Conservation (phyloP, 2,329 filamentous ascomycete genomes). For the Tolypocladium sp. region DNA sequence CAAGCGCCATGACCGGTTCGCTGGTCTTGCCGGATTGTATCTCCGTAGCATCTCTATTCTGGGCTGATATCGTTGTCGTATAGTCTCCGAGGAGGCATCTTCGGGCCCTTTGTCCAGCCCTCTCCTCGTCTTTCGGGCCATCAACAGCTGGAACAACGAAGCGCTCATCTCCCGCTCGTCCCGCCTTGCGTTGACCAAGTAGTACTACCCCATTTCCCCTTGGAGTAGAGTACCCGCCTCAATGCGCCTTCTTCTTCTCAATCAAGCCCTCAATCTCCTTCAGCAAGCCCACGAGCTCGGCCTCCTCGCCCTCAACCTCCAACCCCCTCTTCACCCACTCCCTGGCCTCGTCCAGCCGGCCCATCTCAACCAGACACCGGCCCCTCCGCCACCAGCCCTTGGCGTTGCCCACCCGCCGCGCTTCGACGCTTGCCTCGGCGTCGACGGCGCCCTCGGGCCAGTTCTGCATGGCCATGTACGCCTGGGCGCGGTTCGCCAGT, state of each 20-base stretch:
- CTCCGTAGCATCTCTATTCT: background rate
- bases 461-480: slow-evolving; percentile 69
- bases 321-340: slow-evolving; percentile 69
- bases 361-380: slow-evolving; percentile 85
- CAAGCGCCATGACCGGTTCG: background rate
- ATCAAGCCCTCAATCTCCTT: slow-evolving; percentile 49
- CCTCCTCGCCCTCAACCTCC: slow-evolving; percentile 71
- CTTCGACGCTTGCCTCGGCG: slow-evolving; percentile 80
- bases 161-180: background rate
- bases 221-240: background rate
- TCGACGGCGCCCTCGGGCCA: slow-evolving; percentile 87
- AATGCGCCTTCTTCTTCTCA: slow-evolving; percentile 24
- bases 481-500: slow-evolving; percentile 83
- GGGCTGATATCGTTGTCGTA: background rate
- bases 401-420: slow-evolving; percentile 75
- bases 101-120: no score
- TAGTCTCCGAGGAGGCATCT: background rate
- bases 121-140: background rate
- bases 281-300: slow-evolving; percentile 52
- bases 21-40: background rate
- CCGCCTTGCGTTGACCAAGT: background rate
- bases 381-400: slow-evolving; percentile 93
- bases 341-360: slow-evolving; percentile 69
- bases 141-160: background rate
- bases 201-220: background rate